phyloP scores from a whole-genome alignment of 225 moss, liverwort and hornwort species.

The Lunularia cruciata region DNA sequence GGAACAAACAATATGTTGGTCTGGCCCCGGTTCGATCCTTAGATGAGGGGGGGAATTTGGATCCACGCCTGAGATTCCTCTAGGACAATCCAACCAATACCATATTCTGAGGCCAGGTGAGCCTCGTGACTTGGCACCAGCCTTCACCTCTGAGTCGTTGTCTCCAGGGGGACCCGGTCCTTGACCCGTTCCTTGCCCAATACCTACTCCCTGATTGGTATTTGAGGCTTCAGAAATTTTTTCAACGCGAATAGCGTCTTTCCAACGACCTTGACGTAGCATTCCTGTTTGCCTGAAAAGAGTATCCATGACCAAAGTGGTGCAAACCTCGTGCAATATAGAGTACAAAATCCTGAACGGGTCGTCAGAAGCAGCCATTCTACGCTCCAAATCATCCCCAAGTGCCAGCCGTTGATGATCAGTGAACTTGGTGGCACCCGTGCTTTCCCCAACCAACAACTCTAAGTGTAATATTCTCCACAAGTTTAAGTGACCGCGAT shows the following conservation, averaged over 20 bases:
- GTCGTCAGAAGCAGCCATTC: constrained; percentile 96
- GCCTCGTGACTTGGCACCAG: constrained; percentile 58
- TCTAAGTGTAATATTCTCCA: constrained; percentile 92
- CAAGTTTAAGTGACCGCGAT: constrained; percentile 74
- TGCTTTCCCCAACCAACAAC: constrained; percentile 81
- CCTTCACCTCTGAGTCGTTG: constrained; percentile 63
- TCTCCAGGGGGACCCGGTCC: constrained; percentile 58
- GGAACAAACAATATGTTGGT: constrained; percentile 80
- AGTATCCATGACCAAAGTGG: constrained; percentile 93
- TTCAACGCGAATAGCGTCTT: constrained; percentile 90
- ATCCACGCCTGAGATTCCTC: constrained; percentile 52
- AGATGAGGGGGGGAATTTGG: constrained; percentile 52
- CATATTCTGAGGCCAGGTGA: constrained; percentile 81
- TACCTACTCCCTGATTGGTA: constrained; percentile 42
- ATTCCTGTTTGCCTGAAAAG: constrained; percentile 85
- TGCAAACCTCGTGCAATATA: constrained; percentile 87
- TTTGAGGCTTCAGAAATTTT: constrained; percentile 63
- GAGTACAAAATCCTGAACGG: constrained; percentile 84
- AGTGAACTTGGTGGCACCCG: constrained; percentile 64
- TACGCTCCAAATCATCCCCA: constrained; percentile 92
- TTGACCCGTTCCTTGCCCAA: constrained; percentile 60
- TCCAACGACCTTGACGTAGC: constrained; percentile 88
- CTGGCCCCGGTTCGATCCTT: constrained; percentile 86
- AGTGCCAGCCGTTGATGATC: constrained; percentile 80
- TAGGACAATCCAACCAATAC: constrained; percentile 88